Conservation (phyloP, 768 basidiomycete genomes). For the Trametes cinnabarina region DNA sequence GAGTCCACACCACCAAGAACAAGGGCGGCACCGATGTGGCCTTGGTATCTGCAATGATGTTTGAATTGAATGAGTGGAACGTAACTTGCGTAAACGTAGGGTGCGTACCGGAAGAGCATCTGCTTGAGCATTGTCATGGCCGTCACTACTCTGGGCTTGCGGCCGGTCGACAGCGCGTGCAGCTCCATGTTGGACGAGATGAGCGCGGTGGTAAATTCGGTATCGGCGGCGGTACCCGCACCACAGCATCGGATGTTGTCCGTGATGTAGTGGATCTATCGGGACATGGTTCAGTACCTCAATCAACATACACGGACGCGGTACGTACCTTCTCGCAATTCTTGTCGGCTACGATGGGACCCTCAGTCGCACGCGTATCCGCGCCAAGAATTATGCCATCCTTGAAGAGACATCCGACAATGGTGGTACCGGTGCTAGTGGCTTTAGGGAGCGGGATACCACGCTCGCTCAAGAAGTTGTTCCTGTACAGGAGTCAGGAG, state of each 20-base stretch:
- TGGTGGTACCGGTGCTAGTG: constrained; percentile 94
- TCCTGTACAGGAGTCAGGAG: constrained; percentile 51
- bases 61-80: not conserved
- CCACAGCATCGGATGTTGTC: constrained; percentile 97
- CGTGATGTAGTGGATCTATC: constrained; percentile 93
- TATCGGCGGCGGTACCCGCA: constrained; percentile 98
- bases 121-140: constrained; percentile 99
- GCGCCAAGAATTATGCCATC: constrained; percentile 94
- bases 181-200: constrained; percentile 97
- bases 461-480: constrained; percentile 66
- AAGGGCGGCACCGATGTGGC: constrained; percentile 90
- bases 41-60: constrained; percentile 69
- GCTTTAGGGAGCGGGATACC: constrained; percentile 78
- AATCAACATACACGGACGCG: not conserved
- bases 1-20: constrained; percentile 96
- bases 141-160: constrained; percentile 91
- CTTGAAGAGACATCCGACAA: constrained; percentile 92
- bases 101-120: constrained; percentile 78
- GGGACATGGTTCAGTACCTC: not conserved
- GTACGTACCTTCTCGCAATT: constrained; percentile 96
- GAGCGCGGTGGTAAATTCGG: constrained; percentile 90
- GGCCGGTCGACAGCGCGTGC: constrained; percentile 84
- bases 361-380: constrained; percentile 94
- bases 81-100: not conserved
- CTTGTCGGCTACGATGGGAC: constrained; percentile 95